Conservation (phyloP, 1,284 basidiomycete species). For the Ganoderma sinense region DNA sequence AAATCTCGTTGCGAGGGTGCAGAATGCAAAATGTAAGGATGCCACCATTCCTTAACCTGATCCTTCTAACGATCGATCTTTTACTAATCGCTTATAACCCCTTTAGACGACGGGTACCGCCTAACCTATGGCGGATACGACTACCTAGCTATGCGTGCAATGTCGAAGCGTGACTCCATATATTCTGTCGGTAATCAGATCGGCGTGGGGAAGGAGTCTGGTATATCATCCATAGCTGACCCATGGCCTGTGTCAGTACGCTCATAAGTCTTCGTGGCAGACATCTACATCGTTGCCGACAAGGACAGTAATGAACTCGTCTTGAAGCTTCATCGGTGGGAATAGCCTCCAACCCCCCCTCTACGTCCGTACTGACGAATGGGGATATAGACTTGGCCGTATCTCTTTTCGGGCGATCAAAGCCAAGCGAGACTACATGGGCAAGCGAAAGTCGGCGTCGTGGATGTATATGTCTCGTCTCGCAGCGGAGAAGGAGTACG, state of each 20-base stretch:
- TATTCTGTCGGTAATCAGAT: conserved; percentile 96
- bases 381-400: conserved; percentile 78
- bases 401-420: conserved; percentile 98
- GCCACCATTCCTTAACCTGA: conserved; percentile 4
- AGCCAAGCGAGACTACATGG: conserved; percentile 95
- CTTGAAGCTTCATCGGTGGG: conserved; percentile 90
- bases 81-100: conserved; percentile 2
- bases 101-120: conserved; percentile 93
- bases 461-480: conserved; percentile 99
- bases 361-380: neutral
- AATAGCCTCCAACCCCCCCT: neutral
- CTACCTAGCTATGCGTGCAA: conserved; percentile 91
- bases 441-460: conserved; percentile 93
- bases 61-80: neutral
- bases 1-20: conserved; percentile 89
- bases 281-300: conserved; percentile 95
- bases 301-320: conserved; percentile 87
- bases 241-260: neutral
- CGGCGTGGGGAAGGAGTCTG: conserved; percentile 98
- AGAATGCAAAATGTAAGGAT: conserved; percentile 87
- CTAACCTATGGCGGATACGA: conserved; percentile 98
- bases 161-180: conserved; percentile 89
- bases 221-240: conserved; percentile 46
- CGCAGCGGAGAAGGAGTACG: conserved; percentile 96
- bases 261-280: conserved; percentile 45